Evolutionary conservation across 495 filamentous ascomycete genomes (phyloP), one percentile per base, ranked within the genome.

Genomic region (Aspergillus leporis): DNA sequence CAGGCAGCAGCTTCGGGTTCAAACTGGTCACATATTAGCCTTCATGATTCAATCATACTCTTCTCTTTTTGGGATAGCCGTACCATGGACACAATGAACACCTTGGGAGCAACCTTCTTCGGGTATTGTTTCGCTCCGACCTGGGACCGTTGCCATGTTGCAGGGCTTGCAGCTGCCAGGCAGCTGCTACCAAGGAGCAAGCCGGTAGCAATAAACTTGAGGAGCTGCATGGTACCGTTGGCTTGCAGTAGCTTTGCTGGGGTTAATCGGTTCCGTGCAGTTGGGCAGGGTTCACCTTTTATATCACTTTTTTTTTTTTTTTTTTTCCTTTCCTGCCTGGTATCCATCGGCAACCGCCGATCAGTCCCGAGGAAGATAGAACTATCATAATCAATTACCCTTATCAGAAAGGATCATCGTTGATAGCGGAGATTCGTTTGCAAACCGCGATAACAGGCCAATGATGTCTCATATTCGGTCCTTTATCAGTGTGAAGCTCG

Each of bases 51-150:
- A 32, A 8, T 48, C 21, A 41, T 25, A 2, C 14, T n/a, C n/a
- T 5, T 5, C 38, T 18, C 16, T 14, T n/a, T 3, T 12, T 36
- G n/a, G 25, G 38, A 18, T 18, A 22, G 22, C 63, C 74, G 46
- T 74, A 86, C 85, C 85, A 89, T 90, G 64, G 82, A 86, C 43
- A 91, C 78, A 56, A 91, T 85, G 61, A 91, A 83, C 40, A 89
- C 80, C 63, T 87, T 89, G 5, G 88, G 88, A 1, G 82, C 66
- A 55, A 86, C 77, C 62, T 75, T 78, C 36, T 65, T 56, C 30
- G 53, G 51, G 3, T 43, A 32, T 30, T 32, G 58, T 25, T 47
- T 47, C 31, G 53, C 43, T 40, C 22, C 60, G 31, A 22, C 19
- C 55, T 23, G 36, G 34, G 28, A 32, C 34, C 30, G 21, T 12